phyloP scores from a whole-genome alignment of 2,329 filamentous ascomycete genomes.

The Cordyceps javanica region DNA sequence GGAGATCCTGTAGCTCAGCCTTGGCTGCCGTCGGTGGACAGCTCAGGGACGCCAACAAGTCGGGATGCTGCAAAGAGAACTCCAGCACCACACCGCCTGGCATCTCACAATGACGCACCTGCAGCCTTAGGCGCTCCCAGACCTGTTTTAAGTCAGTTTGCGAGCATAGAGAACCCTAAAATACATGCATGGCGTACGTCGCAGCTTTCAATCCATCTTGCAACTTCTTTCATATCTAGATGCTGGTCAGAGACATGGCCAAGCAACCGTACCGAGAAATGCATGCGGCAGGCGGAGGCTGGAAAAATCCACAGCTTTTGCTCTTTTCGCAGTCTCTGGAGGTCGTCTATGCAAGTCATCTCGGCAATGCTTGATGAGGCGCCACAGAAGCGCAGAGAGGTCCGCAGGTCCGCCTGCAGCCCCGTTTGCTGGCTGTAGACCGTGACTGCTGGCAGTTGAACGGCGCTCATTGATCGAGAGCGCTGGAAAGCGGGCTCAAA shows the following conservation, averaged over 20 bases:
- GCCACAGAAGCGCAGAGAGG: slow-evolving; percentile 22
- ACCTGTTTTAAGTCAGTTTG: slow-evolving; percentile 18
- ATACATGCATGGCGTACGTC: slow-evolving; percentile 20
- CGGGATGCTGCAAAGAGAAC: slow-evolving; percentile 33
- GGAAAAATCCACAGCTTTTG: slow-evolving; percentile 28
- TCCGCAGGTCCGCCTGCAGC: slow-evolving; percentile 20
- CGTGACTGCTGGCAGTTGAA: slow-evolving; percentile 20
- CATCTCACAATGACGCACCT: slow-evolving; percentile 18
- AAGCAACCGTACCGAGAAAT: slow-evolving; percentile 18
- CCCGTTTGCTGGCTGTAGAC: slow-evolving; percentile 18
- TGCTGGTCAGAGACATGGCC: slow-evolving; percentile 17
- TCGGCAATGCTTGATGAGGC: slow-evolving; percentile 1
- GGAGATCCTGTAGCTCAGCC: slow-evolving; percentile 22
- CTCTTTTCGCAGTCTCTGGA: slow-evolving; percentile 19
- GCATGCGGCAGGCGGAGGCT: slow-evolving; percentile 24
- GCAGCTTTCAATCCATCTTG: slow-evolving; percentile 19
- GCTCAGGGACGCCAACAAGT: slow-evolving; percentile 25
- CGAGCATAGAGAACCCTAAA: rapidly evolving
- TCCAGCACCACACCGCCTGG: slow-evolving; percentile 17
- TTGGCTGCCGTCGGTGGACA: slow-evolving; percentile 22
- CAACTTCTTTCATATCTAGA: slow-evolving; percentile 15
- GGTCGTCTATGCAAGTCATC: slow-evolving; percentile 18
- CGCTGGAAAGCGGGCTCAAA: background rate
- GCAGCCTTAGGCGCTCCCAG: slow-evolving; percentile 27
- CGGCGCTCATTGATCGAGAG: background rate